These are phyloP conservation scores for Microsporum audouinii DNA, from an alignment of 2,329 filamentous ascomycete species.

Conservation along the genomic window DNA sequence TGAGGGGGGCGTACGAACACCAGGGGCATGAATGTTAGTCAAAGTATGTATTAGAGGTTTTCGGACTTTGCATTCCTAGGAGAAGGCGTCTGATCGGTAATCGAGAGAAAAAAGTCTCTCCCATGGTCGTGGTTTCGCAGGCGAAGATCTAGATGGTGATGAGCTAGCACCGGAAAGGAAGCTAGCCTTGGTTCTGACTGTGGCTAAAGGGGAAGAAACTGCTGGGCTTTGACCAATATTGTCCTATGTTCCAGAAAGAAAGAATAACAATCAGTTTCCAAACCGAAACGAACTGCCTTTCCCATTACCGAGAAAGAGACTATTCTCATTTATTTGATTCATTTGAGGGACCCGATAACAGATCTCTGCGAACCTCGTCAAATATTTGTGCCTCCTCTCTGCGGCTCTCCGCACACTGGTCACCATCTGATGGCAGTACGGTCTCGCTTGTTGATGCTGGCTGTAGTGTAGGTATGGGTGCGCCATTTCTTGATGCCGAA, in stretches of 20 bases:
- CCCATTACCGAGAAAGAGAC: background rate
- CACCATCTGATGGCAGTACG: conserved; percentile 26
- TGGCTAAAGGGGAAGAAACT: background rate
- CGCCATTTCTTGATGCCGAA: conserved; percentile 66
- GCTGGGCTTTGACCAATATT: background rate
- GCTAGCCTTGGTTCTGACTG: background rate
- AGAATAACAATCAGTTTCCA: conserved; percentile 12
- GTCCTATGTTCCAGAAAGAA: conserved; percentile 11
- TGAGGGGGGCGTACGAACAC: background rate
- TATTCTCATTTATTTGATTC: background rate
- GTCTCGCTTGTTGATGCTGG: conserved; percentile 28
- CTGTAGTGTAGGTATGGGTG: conserved; percentile 21
- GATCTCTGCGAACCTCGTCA: conserved; percentile 40
- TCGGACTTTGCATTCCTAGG: background rate
- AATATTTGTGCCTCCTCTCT: conserved; percentile 32
- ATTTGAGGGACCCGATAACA: conserved; percentile 31
- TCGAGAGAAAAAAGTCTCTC: conserved; percentile 36
- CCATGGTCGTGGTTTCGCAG: conserved; percentile 26
- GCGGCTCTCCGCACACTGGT: conserved; percentile 22
- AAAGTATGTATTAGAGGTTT: background rate
- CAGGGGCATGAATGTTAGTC: background rate
- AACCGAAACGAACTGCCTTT: background rate
- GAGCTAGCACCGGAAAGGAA: background rate
- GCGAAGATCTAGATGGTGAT: conserved; percentile 21
- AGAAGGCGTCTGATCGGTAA: conserved; percentile 22